phyloP scores from a whole-genome alignment of 1,284 basidiomycete genomes.

The Inonotus hispidus region DNA sequence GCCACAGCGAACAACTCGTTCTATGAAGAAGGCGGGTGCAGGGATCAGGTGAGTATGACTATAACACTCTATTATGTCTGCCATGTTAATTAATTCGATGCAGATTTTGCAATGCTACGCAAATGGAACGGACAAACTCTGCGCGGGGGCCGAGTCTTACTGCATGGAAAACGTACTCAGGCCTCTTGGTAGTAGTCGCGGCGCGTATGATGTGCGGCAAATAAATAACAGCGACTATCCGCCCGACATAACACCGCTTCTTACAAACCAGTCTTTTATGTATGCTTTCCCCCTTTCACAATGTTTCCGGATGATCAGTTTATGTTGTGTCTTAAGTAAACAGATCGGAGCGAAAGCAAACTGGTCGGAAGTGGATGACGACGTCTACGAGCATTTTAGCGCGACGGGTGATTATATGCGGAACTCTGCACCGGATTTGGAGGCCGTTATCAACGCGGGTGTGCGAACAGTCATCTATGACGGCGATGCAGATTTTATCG shows the following conservation, averaged over 20 bases:
- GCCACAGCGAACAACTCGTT: constrained; percentile 39
- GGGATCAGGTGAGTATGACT: constrained; percentile 33
- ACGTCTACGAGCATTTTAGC: constrained; percentile 52
- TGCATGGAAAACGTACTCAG: constrained; percentile 51
- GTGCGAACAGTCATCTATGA: constrained; percentile 24
- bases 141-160: constrained; percentile 47
- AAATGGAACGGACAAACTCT: constrained; percentile 39
- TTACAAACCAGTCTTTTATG: constrained; percentile 31
- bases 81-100: background rate
- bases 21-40: constrained; percentile 43
- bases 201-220: constrained; percentile 50
- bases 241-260: constrained; percentile 40
- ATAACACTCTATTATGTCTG: background rate
- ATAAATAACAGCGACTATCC: constrained; percentile 49
- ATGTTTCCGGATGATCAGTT: too few relatives aligned
- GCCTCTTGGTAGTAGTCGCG: constrained; percentile 42
- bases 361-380: constrained; percentile 41
- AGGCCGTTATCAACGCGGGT: constrained; percentile 55
- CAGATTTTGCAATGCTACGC: constrained; percentile 49
- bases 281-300: background rate
- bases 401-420: constrained; percentile 61
- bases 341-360: constrained; percentile 45
- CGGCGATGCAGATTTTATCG: constrained; percentile 44
- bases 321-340: too few relatives aligned
- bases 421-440: constrained; percentile 47